Evolutionary conservation across 2,329 filamentous ascomycete species (phyloP).

Genomic region (Pseudogymnoascus sp.): DNA sequence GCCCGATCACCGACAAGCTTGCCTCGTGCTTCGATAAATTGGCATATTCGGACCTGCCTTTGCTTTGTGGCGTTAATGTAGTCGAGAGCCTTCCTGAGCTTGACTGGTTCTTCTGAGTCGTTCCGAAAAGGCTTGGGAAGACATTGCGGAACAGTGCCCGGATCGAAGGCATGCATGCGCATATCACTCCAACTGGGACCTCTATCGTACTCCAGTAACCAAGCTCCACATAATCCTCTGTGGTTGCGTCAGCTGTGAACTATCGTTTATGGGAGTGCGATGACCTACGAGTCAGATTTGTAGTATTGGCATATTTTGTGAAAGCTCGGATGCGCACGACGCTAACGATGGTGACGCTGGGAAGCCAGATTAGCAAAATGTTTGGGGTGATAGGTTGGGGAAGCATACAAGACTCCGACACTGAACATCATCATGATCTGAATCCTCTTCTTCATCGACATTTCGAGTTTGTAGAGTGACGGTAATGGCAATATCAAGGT

Average conservation of each 20-base stretch:
- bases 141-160: conserved; percentile 18
- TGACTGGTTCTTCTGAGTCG: conserved; percentile 8
- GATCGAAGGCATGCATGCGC: conserved; percentile 23
- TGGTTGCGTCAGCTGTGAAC: neutral
- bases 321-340: conserved; percentile 22
- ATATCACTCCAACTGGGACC: conserved; percentile 23
- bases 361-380: neutral
- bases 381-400: neutral
- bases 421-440: conserved; percentile 45
- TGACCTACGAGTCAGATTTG: conserved; percentile 19
- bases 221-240: conserved; percentile 18
- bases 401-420: conserved; percentile 35
- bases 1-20: neutral
- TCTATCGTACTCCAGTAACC: conserved; percentile 21
- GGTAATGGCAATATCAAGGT: conserved; percentile 45
- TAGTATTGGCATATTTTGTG: conserved; percentile 17
- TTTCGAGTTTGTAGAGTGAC: conserved; percentile 35
- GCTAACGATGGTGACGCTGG: conserved; percentile 23
- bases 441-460: conserved; percentile 43
- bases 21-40: neutral
- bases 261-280: neutral
- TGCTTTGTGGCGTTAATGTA: neutral
- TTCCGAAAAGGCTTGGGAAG: conserved; percentile 19
- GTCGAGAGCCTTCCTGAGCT: neutral
- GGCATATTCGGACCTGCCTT: neutral